These are phyloP conservation scores for Cladosporium halotolerans DNA, from an alignment of 2,329 filamentous ascomycete genomes.

Conservation along the genomic window DNA sequence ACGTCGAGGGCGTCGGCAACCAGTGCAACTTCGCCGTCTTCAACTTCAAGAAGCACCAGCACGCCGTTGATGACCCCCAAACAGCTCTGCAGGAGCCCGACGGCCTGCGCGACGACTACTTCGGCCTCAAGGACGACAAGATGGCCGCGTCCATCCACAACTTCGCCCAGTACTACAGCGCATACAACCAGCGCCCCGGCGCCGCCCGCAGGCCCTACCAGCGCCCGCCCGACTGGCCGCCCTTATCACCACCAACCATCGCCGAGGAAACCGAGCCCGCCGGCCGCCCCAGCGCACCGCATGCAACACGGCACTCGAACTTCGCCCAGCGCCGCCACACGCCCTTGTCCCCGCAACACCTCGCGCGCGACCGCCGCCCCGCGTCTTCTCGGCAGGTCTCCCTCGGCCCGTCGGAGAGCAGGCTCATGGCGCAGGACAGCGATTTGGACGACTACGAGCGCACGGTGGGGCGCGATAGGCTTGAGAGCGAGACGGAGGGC, in stretches of 20 bases:
- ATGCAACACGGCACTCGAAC: neutral
- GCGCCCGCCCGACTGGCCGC: conserved; percentile 28
- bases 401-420: conserved; percentile 35
- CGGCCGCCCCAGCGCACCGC: neutral
- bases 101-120: conserved; percentile 80
- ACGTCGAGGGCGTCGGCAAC: conserved; percentile 91
- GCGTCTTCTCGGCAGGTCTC: neutral
- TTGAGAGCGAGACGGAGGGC: conserved; percentile 34
- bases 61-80: conserved; percentile 35
- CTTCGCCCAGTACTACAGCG: conserved; percentile 80
- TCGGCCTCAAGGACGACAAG: conserved; percentile 90
- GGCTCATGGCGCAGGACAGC: conserved; percentile 46
- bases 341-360: neutral
- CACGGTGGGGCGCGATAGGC: conserved; percentile 18
- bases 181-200: conserved; percentile 25
- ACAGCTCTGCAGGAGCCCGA: conserved; percentile 31
- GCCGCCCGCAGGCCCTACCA: conserved; percentile 24
- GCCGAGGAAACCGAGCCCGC: conserved; percentile 17
- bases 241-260: conserved; percentile 19
- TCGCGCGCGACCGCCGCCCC: conserved; percentile 5
- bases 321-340: neutral
- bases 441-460: conserved; percentile 50
- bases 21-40: conserved; percentile 98
- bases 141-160: conserved; percentile 97
- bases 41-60: conserved; percentile 79